Evolutionary conservation across 345 rosid genomes (phyloP), one percentile per base, ranked within the genome.

Genomic region (Carallia brachiata): DNA sequence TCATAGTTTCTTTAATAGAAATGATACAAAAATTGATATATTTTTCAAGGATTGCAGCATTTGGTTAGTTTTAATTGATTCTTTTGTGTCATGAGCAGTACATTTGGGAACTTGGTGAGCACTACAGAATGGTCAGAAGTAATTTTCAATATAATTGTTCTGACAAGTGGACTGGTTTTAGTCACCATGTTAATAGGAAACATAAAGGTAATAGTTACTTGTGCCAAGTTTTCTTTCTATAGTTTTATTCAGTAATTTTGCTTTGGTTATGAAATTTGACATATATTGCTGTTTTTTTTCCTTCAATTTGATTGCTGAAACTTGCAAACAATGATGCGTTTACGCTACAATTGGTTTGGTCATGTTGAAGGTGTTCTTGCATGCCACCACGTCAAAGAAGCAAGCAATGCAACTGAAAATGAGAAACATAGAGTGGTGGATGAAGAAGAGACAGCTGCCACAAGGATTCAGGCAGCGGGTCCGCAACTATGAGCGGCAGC

Each of bases 341-440:
- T 50, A 60, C 4, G 12, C 48, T 17, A 37, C 55, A 23, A 15
- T 19, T 55, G 34, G 30, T 63, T 52, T 44, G 12, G 6, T 54
- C 5, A 48, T 44, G 16, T 44, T 65, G 67, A 68, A 92, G 98
- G 98, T 93, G 48, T 90, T 93, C 74, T 61, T 93, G 74, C 89
- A 90, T 52, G 98, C 97, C 53, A 90, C 97, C 28, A 93, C 98
- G 1, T 95, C 97, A 44, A 95, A 95, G 82, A 95, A 95, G 63
- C 97, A 95, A 82, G 93, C 97, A 69, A 90, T 91, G 99, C 99
- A 90, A 31, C 56, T 95, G 77, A 95, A 90, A 86, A 91, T 95
- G 99, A 91, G 97, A 77, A 91, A 95, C 78, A 74, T 95, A 69
- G 99, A 95, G 69, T 88, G 96, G 99, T 95, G 99, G 99, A 95